Base-by-base conservation (phyloP, 2,329 filamentous ascomycete genomes). In the Aspergillus brunneoviolaceus region DNA sequence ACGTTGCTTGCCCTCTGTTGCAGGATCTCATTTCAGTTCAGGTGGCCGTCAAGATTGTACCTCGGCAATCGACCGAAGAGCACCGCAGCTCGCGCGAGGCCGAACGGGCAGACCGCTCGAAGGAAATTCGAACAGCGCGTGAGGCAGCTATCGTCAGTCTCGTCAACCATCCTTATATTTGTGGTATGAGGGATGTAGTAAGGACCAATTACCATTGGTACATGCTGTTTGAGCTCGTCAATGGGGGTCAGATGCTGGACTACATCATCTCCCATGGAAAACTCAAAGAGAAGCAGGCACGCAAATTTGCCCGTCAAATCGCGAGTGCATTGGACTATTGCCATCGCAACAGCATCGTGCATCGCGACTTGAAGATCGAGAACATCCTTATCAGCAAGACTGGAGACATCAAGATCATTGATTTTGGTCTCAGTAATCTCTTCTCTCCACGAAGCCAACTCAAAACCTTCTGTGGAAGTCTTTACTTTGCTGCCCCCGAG, bases 321-420 rank as follows among this genome's bases (percentile, higher is more conserved):
- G 92, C 94, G 35, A 97, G 94, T 73, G 92, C 95, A 33, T 82
- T 99, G 59, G 95, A 99, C 76, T 99, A 98, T 78, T 97, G 93
- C 74, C 95, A 99, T 76, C 87, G 93, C 63, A 98, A 99, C 81
- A 97, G 92, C 77, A 98, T 99, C 67, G 95, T 98, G 25, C 95
- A 99, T 76, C 88, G 95, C 54, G 95, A 99, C 74, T 79, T 99
- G 66, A 99, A 99, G 82, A 99, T 99, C 67, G 95, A 98, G 77
- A 99, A 99, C 74, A 99, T 99, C 57, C 85, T 99, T 62, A 99
- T 99, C 79, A 97, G 92, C 82, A 98, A 98, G 81, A 97, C 91
- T 2, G 95, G 95, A 47, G 95, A 99, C 73, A 99, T 99, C 78
- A 98, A 98, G 75, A 98, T 99, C 70, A 99, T 99, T 68, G 95